These are phyloP conservation scores for Gossypium turneri DNA, from an alignment of 345 rosid species.

Conservation along the genomic window DNA sequence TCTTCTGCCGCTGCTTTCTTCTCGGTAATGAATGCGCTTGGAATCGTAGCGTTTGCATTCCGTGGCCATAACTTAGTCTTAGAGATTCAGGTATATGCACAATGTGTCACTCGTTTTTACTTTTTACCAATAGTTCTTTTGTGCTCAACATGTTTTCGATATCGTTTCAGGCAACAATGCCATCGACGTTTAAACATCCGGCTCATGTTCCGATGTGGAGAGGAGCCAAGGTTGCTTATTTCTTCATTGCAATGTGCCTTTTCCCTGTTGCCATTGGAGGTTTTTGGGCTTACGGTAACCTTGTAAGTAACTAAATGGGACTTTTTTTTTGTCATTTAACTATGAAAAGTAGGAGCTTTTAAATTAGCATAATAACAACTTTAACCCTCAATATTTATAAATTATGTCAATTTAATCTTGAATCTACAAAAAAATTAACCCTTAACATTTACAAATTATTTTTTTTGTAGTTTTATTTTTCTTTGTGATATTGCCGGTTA, in stretches of 20 bases:
- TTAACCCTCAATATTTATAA: too few species aligned
- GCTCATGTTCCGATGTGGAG: conserved; percentile 92
- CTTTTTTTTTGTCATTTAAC: too few species aligned
- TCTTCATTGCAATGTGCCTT: conserved; percentile 82
- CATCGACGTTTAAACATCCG: conserved; percentile 56
- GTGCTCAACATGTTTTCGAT: background rate
- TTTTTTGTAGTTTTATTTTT: too few species aligned
- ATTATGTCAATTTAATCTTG: too few species aligned
- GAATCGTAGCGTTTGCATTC: conserved; percentile 88
- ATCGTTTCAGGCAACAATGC: conserved; percentile 79
- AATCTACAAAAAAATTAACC: too few species aligned
- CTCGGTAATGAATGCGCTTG: conserved; percentile 82
- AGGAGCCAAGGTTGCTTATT: conserved; percentile 92
- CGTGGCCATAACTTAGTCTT: conserved; percentile 85
- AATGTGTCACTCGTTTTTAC: too few species aligned
- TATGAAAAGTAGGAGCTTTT: too few species aligned
- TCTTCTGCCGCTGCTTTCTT: conserved; percentile 58
- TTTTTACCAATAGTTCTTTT: too few species aligned
- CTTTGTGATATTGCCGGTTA: too few species aligned
- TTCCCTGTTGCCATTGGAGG: conserved; percentile 93
- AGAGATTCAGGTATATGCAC: conserved; percentile 79
- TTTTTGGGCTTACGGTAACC: conserved; percentile 93
- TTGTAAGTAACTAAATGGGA: conserved; percentile 38
- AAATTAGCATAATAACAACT: too few species aligned
- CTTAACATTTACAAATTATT: too few species aligned